These are phyloP conservation scores for Onygena corvina DNA, from an alignment of 2,329 filamentous ascomycete species.

Conservation along the genomic window DNA sequence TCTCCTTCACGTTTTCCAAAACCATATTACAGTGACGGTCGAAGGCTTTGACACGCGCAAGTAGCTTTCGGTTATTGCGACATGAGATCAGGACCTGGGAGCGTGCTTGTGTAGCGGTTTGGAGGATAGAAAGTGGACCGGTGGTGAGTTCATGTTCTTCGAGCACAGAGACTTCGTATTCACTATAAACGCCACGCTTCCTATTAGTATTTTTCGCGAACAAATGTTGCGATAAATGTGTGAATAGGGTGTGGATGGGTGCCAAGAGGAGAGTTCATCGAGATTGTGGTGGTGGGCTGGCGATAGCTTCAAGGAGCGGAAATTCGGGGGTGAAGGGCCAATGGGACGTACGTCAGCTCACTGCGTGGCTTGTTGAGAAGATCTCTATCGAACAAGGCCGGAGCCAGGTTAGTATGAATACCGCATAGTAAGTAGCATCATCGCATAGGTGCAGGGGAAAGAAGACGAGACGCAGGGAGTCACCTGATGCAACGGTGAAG, in stretches of 20 bases:
- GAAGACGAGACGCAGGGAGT: slow-evolving; percentile 13
- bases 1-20: slow-evolving; percentile 92
- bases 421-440: not conserved
- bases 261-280: not conserved
- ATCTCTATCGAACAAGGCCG: slow-evolving; percentile 47
- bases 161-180: slow-evolving; percentile 77
- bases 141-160: slow-evolving; percentile 70
- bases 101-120: slow-evolving; percentile 89
- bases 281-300: slow-evolving; percentile 6
- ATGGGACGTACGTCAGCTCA: slow-evolving; percentile 68
- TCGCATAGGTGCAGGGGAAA: not conserved
- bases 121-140: slow-evolving; percentile 80
- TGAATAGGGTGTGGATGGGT: slow-evolving; percentile 18
- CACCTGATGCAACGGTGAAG: slow-evolving; percentile 14
- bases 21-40: slow-evolving; percentile 99
- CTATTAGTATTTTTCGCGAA: not conserved
- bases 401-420: not conserved
- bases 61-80: slow-evolving; percentile 95
- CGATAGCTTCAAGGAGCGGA: slow-evolving; percentile 10
- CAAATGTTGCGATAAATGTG: not conserved
- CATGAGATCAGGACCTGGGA: slow-evolving; percentile 93
- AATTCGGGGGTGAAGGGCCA: not conserved
- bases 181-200: slow-evolving; percentile 51
- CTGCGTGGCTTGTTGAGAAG: slow-evolving; percentile 76
- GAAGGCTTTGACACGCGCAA: slow-evolving; percentile 95